Base-by-base conservation (phyloP, 2,329 filamentous ascomycete species). In the Colletotrichum sp. region DNA sequence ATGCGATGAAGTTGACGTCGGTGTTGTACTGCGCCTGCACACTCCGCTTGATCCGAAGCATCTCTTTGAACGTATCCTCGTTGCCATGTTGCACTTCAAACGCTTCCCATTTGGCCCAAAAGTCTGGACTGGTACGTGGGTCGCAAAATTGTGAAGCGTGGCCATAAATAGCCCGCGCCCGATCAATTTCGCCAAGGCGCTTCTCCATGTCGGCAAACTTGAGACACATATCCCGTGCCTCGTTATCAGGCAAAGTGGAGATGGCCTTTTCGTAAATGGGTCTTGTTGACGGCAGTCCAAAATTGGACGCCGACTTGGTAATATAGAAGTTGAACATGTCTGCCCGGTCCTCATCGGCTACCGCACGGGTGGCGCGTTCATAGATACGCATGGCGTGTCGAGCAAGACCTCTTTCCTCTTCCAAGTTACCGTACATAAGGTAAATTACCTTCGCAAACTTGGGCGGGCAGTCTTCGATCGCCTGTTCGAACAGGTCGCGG, bases 311-410 rank as follows among this genome's bases (percentile, higher is more conserved):
- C 1, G 96, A 98, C 84, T 99, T 99, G 75, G 96, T 99, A 83
- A 99, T 98, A 88, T 99, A 99, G 83, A 99, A 98, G 85, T 98
- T 97, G 88, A 98, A 99, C 96, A 99, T 98, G 81, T 98, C 96
- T 76, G 96, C 93, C 69, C 96, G 91, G 84, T 99, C 96, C 82
- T 98, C 96, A 81, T 99, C 97, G 16, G 95, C 94, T 5, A 99
- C 98, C 15, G 96, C 96, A 36, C 97, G 93, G 7, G 97, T 99
- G 9, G 97, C 97, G 75, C 97, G 94, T 87, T 99, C 98, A 85
- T 99, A 99, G 80, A 99, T 99, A 76, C 97, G 94, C 97, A 99
- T 99, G 3, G 98, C 98, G 83, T 99, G 96, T 66, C 98, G 92
- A 13, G 97, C 96, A 19, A 99, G 92, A 2, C 97, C 97, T 44